Conservation (phyloP, 768 basidiomycete genomes). For the Exidia glandulosa region DNA sequence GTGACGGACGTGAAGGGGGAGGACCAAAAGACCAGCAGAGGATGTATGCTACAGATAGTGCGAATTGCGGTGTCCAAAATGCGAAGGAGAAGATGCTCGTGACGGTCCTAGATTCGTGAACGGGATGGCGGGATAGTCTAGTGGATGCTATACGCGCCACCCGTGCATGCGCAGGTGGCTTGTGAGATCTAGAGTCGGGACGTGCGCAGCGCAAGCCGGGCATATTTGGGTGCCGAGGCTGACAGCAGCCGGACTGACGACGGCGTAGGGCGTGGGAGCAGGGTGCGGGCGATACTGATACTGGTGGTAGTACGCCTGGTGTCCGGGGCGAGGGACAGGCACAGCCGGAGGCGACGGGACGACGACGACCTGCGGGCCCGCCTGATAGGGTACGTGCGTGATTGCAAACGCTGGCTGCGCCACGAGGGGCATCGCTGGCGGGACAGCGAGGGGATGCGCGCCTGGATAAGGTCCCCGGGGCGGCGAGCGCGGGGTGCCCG, state of each 20-base stretch:
- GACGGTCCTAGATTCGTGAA: too few species aligned
- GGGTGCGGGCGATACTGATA: not conserved
- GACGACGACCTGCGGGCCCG: too few species aligned
- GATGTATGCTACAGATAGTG: too few species aligned
- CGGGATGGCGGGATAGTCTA: too few species aligned
- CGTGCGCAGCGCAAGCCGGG: not conserved
- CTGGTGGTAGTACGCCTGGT: too few species aligned
- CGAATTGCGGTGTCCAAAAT: too few species aligned
- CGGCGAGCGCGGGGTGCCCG: not conserved
- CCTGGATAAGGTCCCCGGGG: not conserved
- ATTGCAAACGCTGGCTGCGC: too few species aligned
- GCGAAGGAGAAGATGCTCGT: not conserved
- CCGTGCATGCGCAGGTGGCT: not conserved
- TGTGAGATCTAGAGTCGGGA: not conserved
- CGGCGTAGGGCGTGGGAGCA: not conserved
- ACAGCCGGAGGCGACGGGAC: too few species aligned
- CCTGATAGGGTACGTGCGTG: too few species aligned
- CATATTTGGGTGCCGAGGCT: not conserved
- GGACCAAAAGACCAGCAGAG: too few species aligned
- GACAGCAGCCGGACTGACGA: not conserved
- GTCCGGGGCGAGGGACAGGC: too few species aligned
- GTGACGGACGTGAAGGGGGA: too few species aligned
- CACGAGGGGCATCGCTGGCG: not conserved
- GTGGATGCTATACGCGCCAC: not conserved
- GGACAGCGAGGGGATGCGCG: not conserved